Evolutionary conservation across 306 rosid species (phyloP).

Genomic region (Vigna trinervia): DNA sequence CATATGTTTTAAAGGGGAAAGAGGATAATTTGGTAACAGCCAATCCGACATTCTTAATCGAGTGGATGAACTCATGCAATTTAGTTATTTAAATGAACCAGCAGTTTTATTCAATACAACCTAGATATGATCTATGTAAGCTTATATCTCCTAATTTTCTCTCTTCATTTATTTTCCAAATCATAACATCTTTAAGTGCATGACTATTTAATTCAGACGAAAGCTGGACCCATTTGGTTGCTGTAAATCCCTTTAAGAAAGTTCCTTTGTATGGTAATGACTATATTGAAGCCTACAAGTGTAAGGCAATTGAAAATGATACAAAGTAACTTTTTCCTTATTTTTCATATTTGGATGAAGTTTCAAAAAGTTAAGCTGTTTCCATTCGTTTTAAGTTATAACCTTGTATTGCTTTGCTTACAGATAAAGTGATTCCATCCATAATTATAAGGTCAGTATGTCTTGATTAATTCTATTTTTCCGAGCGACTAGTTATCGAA

Average conservation of each 20-base stretch:
- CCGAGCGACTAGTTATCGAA: slow-evolving; percentile 8
- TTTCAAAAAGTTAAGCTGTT: slow-evolving; percentile 39
- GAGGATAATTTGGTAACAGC: slow-evolving; percentile 79
- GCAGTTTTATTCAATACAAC: too few species aligned
- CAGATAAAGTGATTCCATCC: slow-evolving; percentile 98
- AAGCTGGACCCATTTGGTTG: slow-evolving; percentile 98
- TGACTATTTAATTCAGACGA: slow-evolving; percentile 68
- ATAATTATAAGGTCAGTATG: slow-evolving; percentile 90
- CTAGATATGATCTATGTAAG: too few species aligned
- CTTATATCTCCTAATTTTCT: too few species aligned
- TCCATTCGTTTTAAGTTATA: slow-evolving; percentile 39
- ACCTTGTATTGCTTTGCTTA: slow-evolving; percentile 46
- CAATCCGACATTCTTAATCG: slow-evolving; percentile 97
- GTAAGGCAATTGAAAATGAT: slow-evolving; percentile 78
- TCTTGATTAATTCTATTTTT: slow-evolving; percentile 14
- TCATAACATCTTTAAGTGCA: slow-evolving; percentile 34
- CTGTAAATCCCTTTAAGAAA: slow-evolving; percentile 92
- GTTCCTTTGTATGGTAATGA: slow-evolving; percentile 83
- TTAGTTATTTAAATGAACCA: too few species aligned
- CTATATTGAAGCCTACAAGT: slow-evolving; percentile 86
- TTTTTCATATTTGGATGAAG: slow-evolving; percentile 18
- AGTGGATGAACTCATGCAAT: slow-evolving; percentile 96
- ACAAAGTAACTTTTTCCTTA: slow-evolving; percentile 60
- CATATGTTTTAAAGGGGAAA: slow-evolving; percentile 76
- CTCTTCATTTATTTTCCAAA: too few species aligned